Evolutionary conservation across 2,329 filamentous ascomycete genomes (phyloP), one percentile per base, ranked within the genome.

Genomic region (Aspergillus novoparasiticus): DNA sequence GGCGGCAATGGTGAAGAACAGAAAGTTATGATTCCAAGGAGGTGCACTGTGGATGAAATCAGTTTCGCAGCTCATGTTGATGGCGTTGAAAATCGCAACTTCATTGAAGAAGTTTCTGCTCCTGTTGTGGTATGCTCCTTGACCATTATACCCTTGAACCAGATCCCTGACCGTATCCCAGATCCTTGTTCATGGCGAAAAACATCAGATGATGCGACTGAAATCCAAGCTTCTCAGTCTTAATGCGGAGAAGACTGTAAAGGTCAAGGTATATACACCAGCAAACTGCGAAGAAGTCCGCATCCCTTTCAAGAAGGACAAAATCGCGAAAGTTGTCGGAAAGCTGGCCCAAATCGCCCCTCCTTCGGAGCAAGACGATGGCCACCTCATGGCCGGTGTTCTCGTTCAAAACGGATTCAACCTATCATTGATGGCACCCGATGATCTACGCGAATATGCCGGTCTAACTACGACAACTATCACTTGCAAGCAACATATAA

Each of bases 391-490:
- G 70, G 91, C 90, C 0, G 95, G 95, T 32, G 95, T 99, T 0
- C 84, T 99, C 19, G 94, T 99, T 9, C 94, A 98, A 71, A 98
- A 96, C 76, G 95, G 97, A 76, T 98, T 99, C 79, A 97, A 98
- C 77, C 87, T 99, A 74, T 96, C 92, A 0, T 84, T 99, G 39
- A 98, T 99, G 94, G 94, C 94, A 0, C 94, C 95, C 0, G 95
- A 98, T 71, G 95, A 99, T 75, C 84, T 99, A 39, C 89, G 93
- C 64, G 95, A 99, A 78, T 99, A 97, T 75, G 95, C 95, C 0
- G 95, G 95, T n/a, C 82, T 99, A 34, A 97, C 93, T 3, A 98
- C 95, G 0, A 98, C 95, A 0, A 96, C 92, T 1, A 94, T 99
- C 62, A 88, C 90, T 19, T 99, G 95, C 83, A 93, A 93, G 71